Base-by-base conservation (phyloP, 1,284 basidiomycete genomes). In the Coniophora puteana region DNA sequence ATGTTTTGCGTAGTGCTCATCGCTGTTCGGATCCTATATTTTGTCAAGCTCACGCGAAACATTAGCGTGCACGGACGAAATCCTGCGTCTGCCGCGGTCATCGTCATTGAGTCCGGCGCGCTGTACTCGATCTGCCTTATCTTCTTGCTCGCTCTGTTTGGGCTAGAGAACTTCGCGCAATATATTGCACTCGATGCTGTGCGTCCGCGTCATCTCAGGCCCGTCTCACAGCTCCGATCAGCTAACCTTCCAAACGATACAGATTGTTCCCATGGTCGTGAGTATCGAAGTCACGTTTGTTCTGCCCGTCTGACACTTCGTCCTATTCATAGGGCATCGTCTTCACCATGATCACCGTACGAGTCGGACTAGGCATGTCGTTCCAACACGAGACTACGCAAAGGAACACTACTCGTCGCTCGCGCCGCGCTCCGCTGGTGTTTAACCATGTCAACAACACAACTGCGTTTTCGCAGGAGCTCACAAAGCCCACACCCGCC, bases 101-200 rank as follows among this genome's bases (percentile, higher is more conserved):
- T 68, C 20, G 57, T 69, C 17, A 51, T 70, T 26, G 68, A 69
- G 45, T 67, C 65, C 14, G 67, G 68, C 12, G 58, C 61, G 5
- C 58, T 69, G 14, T 69, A 69, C 45, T 66, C 65, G 2, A 50
- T 48, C 17, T 61, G 61, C 3, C 55, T 68, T 13, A 47, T 62
- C 21, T 45, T 52, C 7, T 49, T 69, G 14, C 53, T 68, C 10
- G 52, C 64, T 13, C 45, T 64, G 10, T 68, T 65, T 46, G 51
- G 58, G 40, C 45, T 49, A 5, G 51, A 56, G 16, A 61, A 57
- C 6, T 66, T 59, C 55, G 59, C 61, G 36, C 65, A 67, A 40
- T 68, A 67, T 43, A 53, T 67, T 13, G 40, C 66, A 10, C 45
- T 69, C 5, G 66, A 69, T 45, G 57, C 63, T 12, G 65, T 67